phyloP scores from a whole-genome alignment of 768 basidiomycete species.

The Tricholoma bakamatsutake region DNA sequence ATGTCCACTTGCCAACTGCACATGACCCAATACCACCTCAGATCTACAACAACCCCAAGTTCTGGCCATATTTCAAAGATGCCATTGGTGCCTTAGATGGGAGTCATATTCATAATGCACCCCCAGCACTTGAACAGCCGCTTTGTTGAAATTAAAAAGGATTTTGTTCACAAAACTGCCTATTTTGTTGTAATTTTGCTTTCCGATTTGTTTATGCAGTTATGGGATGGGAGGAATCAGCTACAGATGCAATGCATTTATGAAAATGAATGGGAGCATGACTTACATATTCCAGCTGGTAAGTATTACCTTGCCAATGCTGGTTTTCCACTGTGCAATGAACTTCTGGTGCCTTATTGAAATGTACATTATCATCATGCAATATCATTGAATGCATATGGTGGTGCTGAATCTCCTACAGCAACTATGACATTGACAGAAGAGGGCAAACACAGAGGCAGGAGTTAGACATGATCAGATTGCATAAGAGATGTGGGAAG shows the following conservation, averaged over 20 bases:
- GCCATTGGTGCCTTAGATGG: slow-evolving; percentile 12
- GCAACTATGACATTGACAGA: slow-evolving; percentile 7
- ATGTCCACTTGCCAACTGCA: slow-evolving; percentile 8
- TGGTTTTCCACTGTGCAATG: not conserved
- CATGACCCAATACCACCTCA: not conserved
- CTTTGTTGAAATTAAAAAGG: slow-evolving; percentile 11
- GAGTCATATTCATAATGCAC: slow-evolving; percentile 5
- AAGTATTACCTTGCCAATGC: slow-evolving; percentile 25
- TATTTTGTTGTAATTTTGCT: slow-evolving; percentile 18
- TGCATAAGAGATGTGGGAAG: slow-evolving; percentile 20
- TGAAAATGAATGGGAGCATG: slow-evolving; percentile 15
- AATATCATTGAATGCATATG: slow-evolving; percentile 24
- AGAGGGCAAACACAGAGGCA: slow-evolving; percentile 14
- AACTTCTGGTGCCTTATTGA: not conserved
- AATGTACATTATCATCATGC: not conserved
- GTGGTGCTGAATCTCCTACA: not conserved
- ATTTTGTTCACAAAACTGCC: slow-evolving; percentile 8
- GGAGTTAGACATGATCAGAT: slow-evolving; percentile 15
- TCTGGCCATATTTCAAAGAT: slow-evolving; percentile 19
- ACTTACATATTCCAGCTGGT: slow-evolving; percentile 22
- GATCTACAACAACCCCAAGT: slow-evolving; percentile 15
- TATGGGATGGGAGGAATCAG: slow-evolving; percentile 26
- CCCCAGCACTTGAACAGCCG: slow-evolving; percentile 3
- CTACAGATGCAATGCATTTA: slow-evolving; percentile 19
- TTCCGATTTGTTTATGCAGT: slow-evolving; percentile 17